Conservation (phyloP, 2,329 filamentous ascomycete species). For the Ophiostoma sp. region DNA sequence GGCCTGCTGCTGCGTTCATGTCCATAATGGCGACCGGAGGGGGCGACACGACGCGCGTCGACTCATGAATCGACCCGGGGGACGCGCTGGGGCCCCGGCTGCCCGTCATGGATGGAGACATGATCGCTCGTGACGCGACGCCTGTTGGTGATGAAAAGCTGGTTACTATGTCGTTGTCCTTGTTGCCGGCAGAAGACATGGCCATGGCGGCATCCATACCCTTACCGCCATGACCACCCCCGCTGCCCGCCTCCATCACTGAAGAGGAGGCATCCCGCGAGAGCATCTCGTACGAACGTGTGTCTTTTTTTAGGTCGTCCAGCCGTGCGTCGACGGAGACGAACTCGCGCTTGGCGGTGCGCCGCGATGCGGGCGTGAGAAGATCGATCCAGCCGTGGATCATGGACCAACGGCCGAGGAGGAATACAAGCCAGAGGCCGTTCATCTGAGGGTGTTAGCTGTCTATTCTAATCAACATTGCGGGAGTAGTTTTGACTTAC, state of each 20-base stretch:
- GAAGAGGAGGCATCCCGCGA: slow-evolving; percentile 47
- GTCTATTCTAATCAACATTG: background rate
- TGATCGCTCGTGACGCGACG: background rate
- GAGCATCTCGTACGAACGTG: slow-evolving; percentile 80
- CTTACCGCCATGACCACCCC: background rate
- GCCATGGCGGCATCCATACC: background rate
- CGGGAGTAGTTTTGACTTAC: slow-evolving; percentile 50
- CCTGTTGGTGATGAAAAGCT: slow-evolving; percentile 25
- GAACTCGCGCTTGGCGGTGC: slow-evolving; percentile 70
- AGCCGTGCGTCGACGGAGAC: slow-evolving; percentile 78
- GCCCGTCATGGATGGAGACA: slow-evolving; percentile 2
- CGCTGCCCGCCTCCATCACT: slow-evolving; percentile 30
- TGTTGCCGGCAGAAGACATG: slow-evolving; percentile 6
- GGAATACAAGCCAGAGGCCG: slow-evolving; percentile 79
- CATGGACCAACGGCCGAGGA: slow-evolving; percentile 84
- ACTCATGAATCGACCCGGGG: slow-evolving; percentile 14
- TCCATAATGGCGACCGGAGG: slow-evolving; percentile 15
- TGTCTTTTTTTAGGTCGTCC: slow-evolving; percentile 59
- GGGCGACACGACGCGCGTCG: background rate
- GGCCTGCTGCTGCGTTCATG: slow-evolving; percentile 13
- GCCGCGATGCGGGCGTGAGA: slow-evolving; percentile 48
- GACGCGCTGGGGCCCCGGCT: background rate
- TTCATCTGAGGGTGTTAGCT: slow-evolving; percentile 57
- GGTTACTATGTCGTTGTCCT: slow-evolving; percentile 50
- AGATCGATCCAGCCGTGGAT: slow-evolving; percentile 78